A percentile compares a stretch with the other conserved stretches of the same genome.
These are phyloP conservation scores for Neofusicoccum parvum DNA, from an alignment of 2,329 filamentous ascomycete species.

Conservation along the genomic window DNA sequence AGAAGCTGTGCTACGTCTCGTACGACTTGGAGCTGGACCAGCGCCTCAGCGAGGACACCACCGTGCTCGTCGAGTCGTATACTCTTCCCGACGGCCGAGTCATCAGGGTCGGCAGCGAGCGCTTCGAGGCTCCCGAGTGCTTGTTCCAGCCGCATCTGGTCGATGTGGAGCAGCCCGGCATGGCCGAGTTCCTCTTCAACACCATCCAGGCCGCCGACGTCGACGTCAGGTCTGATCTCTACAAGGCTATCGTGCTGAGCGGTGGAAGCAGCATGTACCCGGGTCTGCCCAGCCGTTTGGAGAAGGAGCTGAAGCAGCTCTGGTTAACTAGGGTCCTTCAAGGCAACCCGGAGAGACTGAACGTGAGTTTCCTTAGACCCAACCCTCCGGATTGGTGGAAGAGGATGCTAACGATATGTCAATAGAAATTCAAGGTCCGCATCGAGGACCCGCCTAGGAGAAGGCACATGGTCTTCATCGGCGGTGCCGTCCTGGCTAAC, in stretches of 20 bases:
- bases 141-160: conserved; percentile 98
- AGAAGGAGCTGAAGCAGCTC: conserved; percentile 98
- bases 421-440: conserved; percentile 95
- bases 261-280: conserved; percentile 99
- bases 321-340: conserved; percentile 91
- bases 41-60: conserved; percentile 94
- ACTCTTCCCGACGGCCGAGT: conserved; percentile 95
- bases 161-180: conserved; percentile 94
- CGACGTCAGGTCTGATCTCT: conserved; percentile 88
- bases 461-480: conserved; percentile 99
- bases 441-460: conserved; percentile 96
- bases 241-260: conserved; percentile 95
- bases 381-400: too few relatives aligned
- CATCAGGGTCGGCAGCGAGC: conserved; percentile 92
- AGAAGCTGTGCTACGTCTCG: conserved; percentile 99
- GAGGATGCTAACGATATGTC: conserved; percentile 25
- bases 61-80: conserved; percentile 95
- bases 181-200: conserved; percentile 97
- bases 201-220: conserved; percentile 96
- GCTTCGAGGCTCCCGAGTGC: conserved; percentile 97
- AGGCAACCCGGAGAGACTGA: conserved; percentile 88
- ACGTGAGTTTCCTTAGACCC: conserved; percentile 49
- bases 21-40: conserved; percentile 98
- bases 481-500: conserved; percentile 93
- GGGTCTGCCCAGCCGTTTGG: conserved; percentile 86